Base-by-base conservation (phyloP, 2,329 filamentous ascomycete species). In the Epichloe aotearoae region DNA sequence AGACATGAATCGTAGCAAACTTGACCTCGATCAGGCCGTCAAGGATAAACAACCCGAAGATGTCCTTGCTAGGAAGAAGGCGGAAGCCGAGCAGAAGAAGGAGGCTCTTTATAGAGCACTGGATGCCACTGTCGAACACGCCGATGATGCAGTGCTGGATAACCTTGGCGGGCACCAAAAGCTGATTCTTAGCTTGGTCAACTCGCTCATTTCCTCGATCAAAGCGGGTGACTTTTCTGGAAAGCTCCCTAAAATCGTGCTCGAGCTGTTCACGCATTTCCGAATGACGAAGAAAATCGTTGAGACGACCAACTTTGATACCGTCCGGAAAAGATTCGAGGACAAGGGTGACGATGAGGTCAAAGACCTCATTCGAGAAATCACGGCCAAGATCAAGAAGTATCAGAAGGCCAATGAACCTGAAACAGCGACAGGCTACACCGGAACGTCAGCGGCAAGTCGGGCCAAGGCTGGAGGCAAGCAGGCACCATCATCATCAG, bases 301-400 rank as follows among this genome's bases (percentile, higher is more conserved):
- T 41, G 77, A 82, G 56, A 81, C 77, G 53, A 76, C 80, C 40
- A 85, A 85, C 59, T 77, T 88, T 51, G 75, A 79, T 52, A 80
- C 77, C 50, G 76, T 86, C 15, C 73, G 81, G 40, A 79, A 79
- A 54, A 74, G 78, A 8, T 79, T 84, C 59, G 74, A 73, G 53
- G 82, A 79, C 59, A 64, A 80, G 58, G 83, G 80, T 26, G 82
- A 86, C 58, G 73, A 76, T 0, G 77, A 83, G 49, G 77, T 80
- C 46, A 83, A 83, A 58, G 73, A 73, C 4, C 68, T 83, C 45
- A 77, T 84, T 4, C 73, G 75, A 37, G 73, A 75, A 53, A 82
- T 84, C 45, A 65, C 75, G n/a, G 57, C 61, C 33, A 70, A 71
- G n/a, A 63, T 71, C 47, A 70, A 62, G 51, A 74, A 73, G 51